Evolutionary conservation across 345 rosid species (phyloP).

Genomic region (Eucalyptus tenuipes): DNA sequence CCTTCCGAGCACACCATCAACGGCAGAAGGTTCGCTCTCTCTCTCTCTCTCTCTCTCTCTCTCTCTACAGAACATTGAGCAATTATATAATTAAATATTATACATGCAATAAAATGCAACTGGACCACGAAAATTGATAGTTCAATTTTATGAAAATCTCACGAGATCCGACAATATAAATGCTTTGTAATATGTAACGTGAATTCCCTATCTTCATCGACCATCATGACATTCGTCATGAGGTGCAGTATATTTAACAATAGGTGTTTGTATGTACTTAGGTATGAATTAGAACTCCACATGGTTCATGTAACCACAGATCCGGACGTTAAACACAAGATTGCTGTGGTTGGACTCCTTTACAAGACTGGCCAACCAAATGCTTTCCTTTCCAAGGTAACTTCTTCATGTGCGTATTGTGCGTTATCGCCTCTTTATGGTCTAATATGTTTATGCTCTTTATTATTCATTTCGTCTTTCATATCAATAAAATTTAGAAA

Average conservation of each 20-base stretch:
- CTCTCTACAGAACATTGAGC: neutral
- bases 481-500: neutral
- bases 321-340: slow-evolving; percentile 16
- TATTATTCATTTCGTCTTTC: neutral
- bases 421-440: neutral
- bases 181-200: neutral
- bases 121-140: neutral
- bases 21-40: slow-evolving; percentile 34
- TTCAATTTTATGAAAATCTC: neutral
- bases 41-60: neutral
- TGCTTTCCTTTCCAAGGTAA: slow-evolving; percentile 48
- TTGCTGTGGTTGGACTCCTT: slow-evolving; percentile 37
- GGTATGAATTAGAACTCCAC: slow-evolving; percentile 64
- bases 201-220: neutral
- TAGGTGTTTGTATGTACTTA: neutral
- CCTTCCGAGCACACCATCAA: slow-evolving; percentile 34
- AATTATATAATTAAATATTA: too few relatives aligned
- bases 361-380: slow-evolving; percentile 42
- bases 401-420: neutral
- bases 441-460: neutral
- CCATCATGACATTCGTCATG: neutral
- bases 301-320: slow-evolving; percentile 51
- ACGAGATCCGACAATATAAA: neutral
- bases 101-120: neutral
- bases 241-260: neutral